Percentiles rank a stretch among this genome's conserved stretches.
These are phyloP conservation scores for Albatrellus ellisii DNA, from an alignment of 768 basidiomycete species.

Conservation along the genomic window DNA sequence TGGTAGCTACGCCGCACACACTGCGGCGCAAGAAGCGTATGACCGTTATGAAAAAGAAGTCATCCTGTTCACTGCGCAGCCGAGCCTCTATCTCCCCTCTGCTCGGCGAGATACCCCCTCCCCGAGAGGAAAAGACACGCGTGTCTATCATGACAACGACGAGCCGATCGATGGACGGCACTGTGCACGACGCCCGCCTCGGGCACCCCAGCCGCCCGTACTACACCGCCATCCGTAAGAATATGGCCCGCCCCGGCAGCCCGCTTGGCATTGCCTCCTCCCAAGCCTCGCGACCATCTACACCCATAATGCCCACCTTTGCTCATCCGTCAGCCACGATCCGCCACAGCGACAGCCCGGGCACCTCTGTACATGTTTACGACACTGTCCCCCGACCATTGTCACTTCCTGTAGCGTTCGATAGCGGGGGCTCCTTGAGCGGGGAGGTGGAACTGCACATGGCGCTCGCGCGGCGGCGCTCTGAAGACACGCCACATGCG, in stretches of 20 bases:
- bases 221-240: slow-evolving; percentile 10
- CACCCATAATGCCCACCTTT: not conserved
- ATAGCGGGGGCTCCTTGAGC: slow-evolving; percentile 10
- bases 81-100: slow-evolving; percentile 1
- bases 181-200: slow-evolving; percentile 7
- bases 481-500: slow-evolving; percentile 1
- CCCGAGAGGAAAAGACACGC: not conserved
- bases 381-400: no score
- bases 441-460: slow-evolving; percentile 13
- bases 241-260: slow-evolving; percentile 1
- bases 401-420: slow-evolving; percentile 5
- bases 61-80: slow-evolving; percentile 7
- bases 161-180: no score
- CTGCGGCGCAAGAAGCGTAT: slow-evolving; percentile 10
- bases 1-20: slow-evolving; percentile 6
- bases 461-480: slow-evolving; percentile 9
- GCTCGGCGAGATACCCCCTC: not conserved
- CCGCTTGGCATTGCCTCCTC: no score
- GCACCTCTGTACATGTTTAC: slow-evolving; percentile 8
- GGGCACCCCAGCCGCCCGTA: slow-evolving; percentile 13
- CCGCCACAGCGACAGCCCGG: not conserved
- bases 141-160: not conserved
- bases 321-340: not conserved
- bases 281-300: slow-evolving; percentile 1
- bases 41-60: slow-evolving; percentile 9